These are phyloP conservation scores for Novymonas esmeraldas DNA, from an alignment of 208 protist species.

Conservation along the genomic window DNA sequence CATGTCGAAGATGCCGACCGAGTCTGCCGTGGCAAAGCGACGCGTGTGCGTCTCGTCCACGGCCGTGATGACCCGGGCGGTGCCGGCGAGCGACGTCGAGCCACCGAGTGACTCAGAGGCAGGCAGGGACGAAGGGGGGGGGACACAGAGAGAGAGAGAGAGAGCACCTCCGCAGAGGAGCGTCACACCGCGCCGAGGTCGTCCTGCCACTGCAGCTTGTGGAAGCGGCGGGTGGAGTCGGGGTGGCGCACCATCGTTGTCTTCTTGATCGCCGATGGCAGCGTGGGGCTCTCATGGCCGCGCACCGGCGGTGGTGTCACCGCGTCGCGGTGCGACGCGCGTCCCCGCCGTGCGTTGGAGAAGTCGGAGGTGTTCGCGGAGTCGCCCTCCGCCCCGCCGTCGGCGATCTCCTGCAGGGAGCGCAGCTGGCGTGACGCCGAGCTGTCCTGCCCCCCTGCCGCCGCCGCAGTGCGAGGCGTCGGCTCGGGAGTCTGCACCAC, in stretches of 20 bases:
- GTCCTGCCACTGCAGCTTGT: slow-evolving; percentile 31
- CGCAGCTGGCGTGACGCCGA: slow-evolving; percentile 9
- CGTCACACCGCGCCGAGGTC: slow-evolving; percentile 7
- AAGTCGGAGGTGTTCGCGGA: slow-evolving; percentile 24
- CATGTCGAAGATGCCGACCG: no score
- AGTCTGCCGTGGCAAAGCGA: no score
- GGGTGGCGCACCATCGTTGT: slow-evolving; percentile 32
- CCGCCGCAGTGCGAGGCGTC: slow-evolving; percentile 3
- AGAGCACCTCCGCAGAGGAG: not conserved
- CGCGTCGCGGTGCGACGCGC: not conserved
- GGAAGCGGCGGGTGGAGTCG: slow-evolving; percentile 28
- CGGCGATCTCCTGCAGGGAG: slow-evolving; percentile 29
- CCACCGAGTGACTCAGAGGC: no score
- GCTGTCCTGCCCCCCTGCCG: slow-evolving; percentile 6
- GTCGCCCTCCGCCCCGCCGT: slow-evolving; percentile 11
- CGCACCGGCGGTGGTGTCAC: not conserved
- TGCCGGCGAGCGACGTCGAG: no score
- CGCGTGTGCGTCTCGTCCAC: no score
- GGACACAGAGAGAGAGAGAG: no score
- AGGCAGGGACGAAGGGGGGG: no score
- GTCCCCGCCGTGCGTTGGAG: slow-evolving; percentile 5
- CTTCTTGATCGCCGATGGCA: slow-evolving; percentile 14
- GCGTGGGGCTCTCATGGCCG: not conserved
- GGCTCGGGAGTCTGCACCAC: slow-evolving; percentile 12
- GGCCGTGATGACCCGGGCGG: no score